Evolutionary conservation across 441 rosid species (phyloP), one percentile per base, ranked within the genome.

Genomic region (Gossypium trilobum): DNA sequence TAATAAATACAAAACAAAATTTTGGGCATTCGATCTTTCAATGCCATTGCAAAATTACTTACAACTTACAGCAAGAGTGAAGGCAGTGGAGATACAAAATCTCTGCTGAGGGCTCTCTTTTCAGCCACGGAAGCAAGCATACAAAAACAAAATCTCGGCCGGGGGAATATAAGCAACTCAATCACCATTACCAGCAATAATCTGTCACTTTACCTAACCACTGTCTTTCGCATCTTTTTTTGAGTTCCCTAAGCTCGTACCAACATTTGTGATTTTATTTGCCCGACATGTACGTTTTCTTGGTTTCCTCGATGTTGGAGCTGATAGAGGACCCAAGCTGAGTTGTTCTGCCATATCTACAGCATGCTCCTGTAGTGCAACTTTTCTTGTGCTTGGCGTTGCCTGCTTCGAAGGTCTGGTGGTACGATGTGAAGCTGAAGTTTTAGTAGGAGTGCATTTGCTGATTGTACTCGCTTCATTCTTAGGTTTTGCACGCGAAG

Each of bases 351-450:
- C 75, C 77, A 74, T 81, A 71, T 80, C 87, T 36, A 14, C 13
- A 11, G 69, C 82, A 78, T 76, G 85, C 79, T 76, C 80, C 74
- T 78, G 76, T 33, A 25, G 72, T 19, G 68, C 42, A 63, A 50
- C 76, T 55, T 78, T 76, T 68, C 79, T 84, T 68, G 66, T 55
- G 77, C 73, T 50, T 56, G 80, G 80, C 14, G 83, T 73, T 73
- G 75, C 76, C 81, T 82, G 87, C 85, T 79, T 87, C 78, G 82
- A 70, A 48, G 86, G 76, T 82, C 87, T 83, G 67, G 64, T 82
- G 11, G 87, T 77, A 76, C 82, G 80, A 78, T 48, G 29, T 27
- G 77, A 72, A 60, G 82, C 63, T 55, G 69, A 16, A 65, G 72
- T 78, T 69, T 75, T 80, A 29, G 73, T 73, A 66, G 72, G 74